A percentile compares a stretch with the other conserved stretches of the same genome.
Evolutionary conservation across 441 rosid genomes (phyloP).

Genomic region (Aquilaria agallochum): DNA sequence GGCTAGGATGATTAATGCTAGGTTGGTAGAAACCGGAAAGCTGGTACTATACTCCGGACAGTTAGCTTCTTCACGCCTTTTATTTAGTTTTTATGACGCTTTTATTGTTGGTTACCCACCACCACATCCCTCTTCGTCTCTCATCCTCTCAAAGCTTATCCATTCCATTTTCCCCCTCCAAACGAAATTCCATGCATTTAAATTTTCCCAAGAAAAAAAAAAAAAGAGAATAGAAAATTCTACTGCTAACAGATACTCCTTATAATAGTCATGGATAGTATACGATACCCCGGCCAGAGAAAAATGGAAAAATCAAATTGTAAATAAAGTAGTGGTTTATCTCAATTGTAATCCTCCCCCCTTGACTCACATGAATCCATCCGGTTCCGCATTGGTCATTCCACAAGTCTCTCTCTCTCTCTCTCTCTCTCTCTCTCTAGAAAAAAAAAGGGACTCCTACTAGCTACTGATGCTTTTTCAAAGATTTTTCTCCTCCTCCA

Average conservation of each 20-base stretch:
- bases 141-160: slow-evolving; percentile 70
- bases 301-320: too few relatives aligned
- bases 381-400: background rate
- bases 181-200: slow-evolving; percentile 13
- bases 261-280: too few relatives aligned
- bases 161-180: slow-evolving; percentile 13
- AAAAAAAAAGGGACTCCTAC: background rate
- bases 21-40: slow-evolving; percentile 29
- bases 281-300: too few relatives aligned
- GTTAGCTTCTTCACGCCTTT: slow-evolving; percentile 29
- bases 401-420: background rate
- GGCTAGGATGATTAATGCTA: slow-evolving; percentile 21
- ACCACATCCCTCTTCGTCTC: slow-evolving; percentile 29
- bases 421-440: background rate
- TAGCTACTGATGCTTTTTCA: too few relatives aligned
- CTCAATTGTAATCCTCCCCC: too few relatives aligned
- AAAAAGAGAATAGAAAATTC: background rate
- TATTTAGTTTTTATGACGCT: slow-evolving; percentile 6
- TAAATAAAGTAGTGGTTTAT: too few relatives aligned
- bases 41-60: slow-evolving; percentile 16
- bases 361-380: slow-evolving; percentile 10
- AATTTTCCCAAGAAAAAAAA: slow-evolving; percentile 9
- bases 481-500: background rate
- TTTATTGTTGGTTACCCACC: slow-evolving; percentile 41
- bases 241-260: too few relatives aligned